Percentiles rank a stretch among this genome's conserved stretches.
Conservation (phyloP, 2,329 filamentous ascomycete genomes). For the Fusarium duplospermum region DNA sequence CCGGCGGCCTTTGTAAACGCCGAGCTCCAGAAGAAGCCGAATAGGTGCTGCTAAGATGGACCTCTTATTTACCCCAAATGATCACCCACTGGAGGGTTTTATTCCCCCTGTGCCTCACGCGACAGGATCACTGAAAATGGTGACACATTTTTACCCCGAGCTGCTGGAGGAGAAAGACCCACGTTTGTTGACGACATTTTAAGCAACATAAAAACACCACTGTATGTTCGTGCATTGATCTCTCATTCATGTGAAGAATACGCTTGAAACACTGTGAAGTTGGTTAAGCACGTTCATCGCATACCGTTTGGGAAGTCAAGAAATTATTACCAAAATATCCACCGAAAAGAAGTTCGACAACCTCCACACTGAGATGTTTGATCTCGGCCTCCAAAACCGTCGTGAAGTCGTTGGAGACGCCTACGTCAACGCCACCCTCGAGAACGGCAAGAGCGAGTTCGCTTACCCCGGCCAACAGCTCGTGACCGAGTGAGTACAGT, state of each 20-base stretch:
- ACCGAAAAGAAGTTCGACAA: slow-evolving; percentile 15
- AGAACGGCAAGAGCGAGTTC: slow-evolving; percentile 64
- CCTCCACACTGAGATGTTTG: slow-evolving; percentile 58
- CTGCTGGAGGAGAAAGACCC: not conserved
- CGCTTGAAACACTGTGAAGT: not conserved
- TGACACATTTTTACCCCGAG: not conserved
- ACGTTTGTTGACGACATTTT: not conserved
- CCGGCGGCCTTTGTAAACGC: not conserved
- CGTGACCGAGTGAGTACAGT: slow-evolving; percentile 61
- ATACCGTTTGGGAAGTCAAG: not conserved
- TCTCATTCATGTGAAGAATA: not conserved
- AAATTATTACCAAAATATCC: not conserved
- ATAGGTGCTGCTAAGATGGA: not conserved
- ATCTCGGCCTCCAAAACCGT: slow-evolving; percentile 69
- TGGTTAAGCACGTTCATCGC: not conserved
- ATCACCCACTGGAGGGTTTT: not conserved
- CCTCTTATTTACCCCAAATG: not conserved
- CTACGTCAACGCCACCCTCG: slow-evolving; percentile 68
- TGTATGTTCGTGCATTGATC: not conserved
- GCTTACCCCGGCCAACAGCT: slow-evolving; percentile 69
- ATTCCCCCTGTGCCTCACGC: not conserved
- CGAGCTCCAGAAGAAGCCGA: not conserved
- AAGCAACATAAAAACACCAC: not conserved
- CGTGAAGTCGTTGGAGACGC: slow-evolving; percentile 67
- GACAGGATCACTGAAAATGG: not conserved